Evolutionary conservation across 805 yeast species (phyloP).

Genomic region (Starmerella ratchasimensis): DNA sequence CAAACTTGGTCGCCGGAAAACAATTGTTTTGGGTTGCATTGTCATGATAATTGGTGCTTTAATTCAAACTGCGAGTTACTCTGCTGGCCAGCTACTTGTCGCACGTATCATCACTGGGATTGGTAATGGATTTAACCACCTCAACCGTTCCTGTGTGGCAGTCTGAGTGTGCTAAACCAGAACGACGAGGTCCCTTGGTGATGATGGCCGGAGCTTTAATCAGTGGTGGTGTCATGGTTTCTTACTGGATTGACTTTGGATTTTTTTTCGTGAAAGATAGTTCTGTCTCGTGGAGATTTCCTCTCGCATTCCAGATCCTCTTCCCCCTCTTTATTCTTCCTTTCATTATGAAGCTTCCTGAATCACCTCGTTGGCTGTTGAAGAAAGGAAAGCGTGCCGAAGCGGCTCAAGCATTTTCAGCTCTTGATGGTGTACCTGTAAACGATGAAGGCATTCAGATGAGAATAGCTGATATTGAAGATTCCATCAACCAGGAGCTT

Average conservation of each 20-base stretch:
- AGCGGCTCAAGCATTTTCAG: slow-evolving; percentile 35
- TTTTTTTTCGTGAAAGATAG: slow-evolving; percentile 45
- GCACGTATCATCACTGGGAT: slow-evolving; percentile 56
- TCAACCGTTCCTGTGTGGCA: slow-evolving; percentile 68
- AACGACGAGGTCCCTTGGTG: slow-evolving; percentile 47
- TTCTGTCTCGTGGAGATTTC: slow-evolving; percentile 52
- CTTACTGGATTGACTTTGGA: slow-evolving; percentile 60
- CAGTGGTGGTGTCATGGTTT: slow-evolving; percentile 53
- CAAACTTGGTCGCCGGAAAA: slow-evolving; percentile 41
- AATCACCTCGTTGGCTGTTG: slow-evolving; percentile 72
- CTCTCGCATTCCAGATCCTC: slow-evolving; percentile 43
- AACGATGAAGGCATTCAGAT: slow-evolving; percentile 4
- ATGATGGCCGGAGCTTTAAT: slow-evolving; percentile 52
- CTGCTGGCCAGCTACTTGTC: slow-evolving; percentile 50
- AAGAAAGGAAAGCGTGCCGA: slow-evolving; percentile 41
- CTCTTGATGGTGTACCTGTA: slow-evolving; percentile 25
- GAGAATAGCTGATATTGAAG: slow-evolving; percentile 11
- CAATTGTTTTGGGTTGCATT: slow-evolving; percentile 34
- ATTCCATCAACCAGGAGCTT: slow-evolving; percentile 9
- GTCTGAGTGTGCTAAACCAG: slow-evolving; percentile 51
- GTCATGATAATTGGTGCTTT: slow-evolving; percentile 45
- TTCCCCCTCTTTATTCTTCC: slow-evolving; percentile 15
- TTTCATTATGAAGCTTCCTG: slow-evolving; percentile 48
- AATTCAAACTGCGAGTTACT: slow-evolving; percentile 41
- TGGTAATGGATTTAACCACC: slow-evolving; percentile 60